Percentiles rank a stretch among this genome's conserved stretches.
These are phyloP conservation scores for Penstemon eatonii DNA, from an alignment of 257 asterid species.

Conservation along the genomic window DNA sequence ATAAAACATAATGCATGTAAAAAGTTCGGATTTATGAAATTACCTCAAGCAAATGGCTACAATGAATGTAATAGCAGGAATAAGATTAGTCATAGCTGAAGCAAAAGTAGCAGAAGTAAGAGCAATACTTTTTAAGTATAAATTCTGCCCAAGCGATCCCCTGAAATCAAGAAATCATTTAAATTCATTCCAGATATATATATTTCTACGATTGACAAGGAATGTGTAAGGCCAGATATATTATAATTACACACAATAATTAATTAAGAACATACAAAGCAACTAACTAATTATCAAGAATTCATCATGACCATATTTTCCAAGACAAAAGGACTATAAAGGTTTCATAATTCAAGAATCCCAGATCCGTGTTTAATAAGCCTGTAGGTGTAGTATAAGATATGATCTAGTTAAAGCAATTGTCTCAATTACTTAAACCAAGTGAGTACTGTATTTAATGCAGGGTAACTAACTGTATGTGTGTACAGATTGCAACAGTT, in stretches of 20 bases:
- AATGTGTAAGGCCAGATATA: no score
- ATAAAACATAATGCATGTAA: no score
- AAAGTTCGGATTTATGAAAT: neutral
- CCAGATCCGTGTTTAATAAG: no score
- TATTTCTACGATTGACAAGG: neutral
- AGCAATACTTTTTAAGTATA: conserved; percentile 44
- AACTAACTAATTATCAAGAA: no score
- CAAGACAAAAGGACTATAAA: no score
- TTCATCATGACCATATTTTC: no score
- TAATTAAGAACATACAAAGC: no score
- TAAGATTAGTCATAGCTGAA: conserved; percentile 65
- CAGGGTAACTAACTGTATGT: neutral
- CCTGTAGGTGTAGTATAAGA: no score
- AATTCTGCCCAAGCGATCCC: conserved; percentile 67
- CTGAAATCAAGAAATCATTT: conserved; percentile 32
- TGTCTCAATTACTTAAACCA: neutral
- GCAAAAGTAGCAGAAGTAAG: conserved; percentile 63
- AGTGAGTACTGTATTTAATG: conserved; percentile 5
- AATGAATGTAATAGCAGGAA: conserved; percentile 65
- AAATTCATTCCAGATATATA: neutral
- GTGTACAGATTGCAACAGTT: conserved; percentile 25
- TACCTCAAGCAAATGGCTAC: conserved; percentile 55
- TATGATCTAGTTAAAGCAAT: no score
- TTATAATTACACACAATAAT: no score
- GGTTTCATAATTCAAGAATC: no score